A percentile compares a stretch with the other conserved stretches of the same genome.
phyloP scores from a whole-genome alignment of 148 eudicot species.

The Vaccinium corymbosum region DNA sequence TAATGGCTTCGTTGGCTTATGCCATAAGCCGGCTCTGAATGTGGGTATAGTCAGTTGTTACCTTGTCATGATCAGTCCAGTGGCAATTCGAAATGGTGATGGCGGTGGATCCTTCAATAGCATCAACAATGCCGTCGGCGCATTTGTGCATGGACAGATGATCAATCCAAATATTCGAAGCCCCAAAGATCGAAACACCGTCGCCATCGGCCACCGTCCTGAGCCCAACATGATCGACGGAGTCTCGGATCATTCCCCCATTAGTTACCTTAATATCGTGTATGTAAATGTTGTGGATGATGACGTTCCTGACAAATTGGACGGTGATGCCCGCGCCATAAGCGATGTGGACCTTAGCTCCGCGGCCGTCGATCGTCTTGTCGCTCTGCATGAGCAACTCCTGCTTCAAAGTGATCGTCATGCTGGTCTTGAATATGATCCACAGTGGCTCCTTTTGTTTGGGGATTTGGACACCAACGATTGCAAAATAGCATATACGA shows the following conservation, averaged over 20 bases:
- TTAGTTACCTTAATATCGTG: constrained; percentile 41
- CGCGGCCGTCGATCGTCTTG: constrained; percentile 61
- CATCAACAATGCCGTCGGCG: constrained; percentile 45
- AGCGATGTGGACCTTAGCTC: constrained; percentile 46
- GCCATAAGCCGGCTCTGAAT: too few relatives aligned
- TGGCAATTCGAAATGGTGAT: constrained; percentile 45
- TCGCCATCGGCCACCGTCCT: constrained; percentile 47
- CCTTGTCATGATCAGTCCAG: constrained; percentile 35
- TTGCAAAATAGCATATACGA: too few relatives aligned
- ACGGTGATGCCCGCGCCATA: constrained; percentile 58
- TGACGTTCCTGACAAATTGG: constrained; percentile 48
- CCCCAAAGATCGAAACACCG: constrained; percentile 40
- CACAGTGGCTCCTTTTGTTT: constrained; percentile 42
- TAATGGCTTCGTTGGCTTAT: too few relatives aligned
- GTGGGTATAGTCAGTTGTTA: constrained; percentile 1
- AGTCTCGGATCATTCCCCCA: constrained; percentile 31
- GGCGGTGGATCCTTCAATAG: constrained; percentile 43
- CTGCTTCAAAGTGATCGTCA: constrained; percentile 49
- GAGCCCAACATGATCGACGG: constrained; percentile 30
- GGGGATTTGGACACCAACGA: too few relatives aligned
- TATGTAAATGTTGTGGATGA: constrained; percentile 54
- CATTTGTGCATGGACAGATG: constrained; percentile 37
- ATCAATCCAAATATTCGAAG: constrained; percentile 45
- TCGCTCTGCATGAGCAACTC: constrained; percentile 44
- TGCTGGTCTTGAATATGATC: constrained; percentile 45